Percentiles rank a stretch among this genome's conserved stretches.
These are phyloP conservation scores for Pythium brachiatum DNA, from an alignment of 352 stramenopile genomes.

Conservation along the genomic window DNA sequence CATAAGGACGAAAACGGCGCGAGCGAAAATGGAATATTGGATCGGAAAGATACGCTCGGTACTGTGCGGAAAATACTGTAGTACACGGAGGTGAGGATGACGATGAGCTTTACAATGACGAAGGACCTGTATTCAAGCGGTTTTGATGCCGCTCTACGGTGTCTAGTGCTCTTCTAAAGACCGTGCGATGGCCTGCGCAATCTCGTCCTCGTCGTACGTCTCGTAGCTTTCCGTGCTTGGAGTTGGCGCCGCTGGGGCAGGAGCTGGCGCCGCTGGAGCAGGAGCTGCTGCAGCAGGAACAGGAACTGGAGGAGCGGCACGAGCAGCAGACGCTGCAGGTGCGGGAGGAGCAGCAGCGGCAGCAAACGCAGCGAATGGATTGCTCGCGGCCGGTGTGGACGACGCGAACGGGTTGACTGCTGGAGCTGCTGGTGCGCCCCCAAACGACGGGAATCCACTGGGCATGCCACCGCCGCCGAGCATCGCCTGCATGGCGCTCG, in stretches of 20 bases:
- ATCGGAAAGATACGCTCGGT: not conserved
- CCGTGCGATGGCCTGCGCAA: conserved; percentile 71
- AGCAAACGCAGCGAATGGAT: conserved; percentile 32
- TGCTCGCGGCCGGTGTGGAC: conserved; percentile 3
- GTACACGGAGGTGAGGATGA: no score
- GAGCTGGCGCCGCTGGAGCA: conserved; percentile 5
- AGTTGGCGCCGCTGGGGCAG: conserved; percentile 15
- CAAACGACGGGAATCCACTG: conserved; percentile 20
- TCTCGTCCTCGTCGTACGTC: conserved; percentile 73
- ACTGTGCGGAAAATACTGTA: no score
- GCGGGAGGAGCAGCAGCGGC: conserved; percentile 19
- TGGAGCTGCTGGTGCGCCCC: conserved; percentile 26
- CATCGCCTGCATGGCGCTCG: conserved; percentile 50
- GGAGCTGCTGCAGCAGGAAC: conserved; percentile 21
- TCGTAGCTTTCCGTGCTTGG: conserved; percentile 13
- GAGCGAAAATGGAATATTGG: not conserved
- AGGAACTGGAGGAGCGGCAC: conserved; percentile 16
- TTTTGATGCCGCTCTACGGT: not conserved
- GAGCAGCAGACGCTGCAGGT: conserved; percentile 18
- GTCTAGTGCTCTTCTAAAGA: conserved; percentile 71
- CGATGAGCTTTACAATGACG: no score
- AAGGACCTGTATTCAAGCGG: not conserved
- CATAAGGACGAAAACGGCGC: not conserved
- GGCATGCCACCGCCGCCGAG: conserved; percentile 15
- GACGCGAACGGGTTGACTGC: conserved; percentile 41